phyloP scores from a whole-genome alignment of 805 yeast genomes.

The Kodamaea fukazawae region DNA sequence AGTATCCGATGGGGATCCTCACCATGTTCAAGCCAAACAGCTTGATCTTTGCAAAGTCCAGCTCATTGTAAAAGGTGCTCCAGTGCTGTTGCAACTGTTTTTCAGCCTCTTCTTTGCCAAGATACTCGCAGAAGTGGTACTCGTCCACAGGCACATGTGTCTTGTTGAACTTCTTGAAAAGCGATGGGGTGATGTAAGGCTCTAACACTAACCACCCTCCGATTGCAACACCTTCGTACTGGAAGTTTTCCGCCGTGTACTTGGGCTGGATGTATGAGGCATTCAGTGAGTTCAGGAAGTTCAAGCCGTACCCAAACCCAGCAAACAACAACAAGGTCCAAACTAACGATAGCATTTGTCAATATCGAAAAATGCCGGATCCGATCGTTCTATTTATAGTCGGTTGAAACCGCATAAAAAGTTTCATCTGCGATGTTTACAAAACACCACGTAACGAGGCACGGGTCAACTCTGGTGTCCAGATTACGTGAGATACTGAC shows the following conservation, averaged over 20 bases:
- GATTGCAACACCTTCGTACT: slow-evolving; percentile 46
- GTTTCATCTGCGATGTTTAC: no score
- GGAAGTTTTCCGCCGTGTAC: slow-evolving; percentile 11
- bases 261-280: slow-evolving; percentile 6
- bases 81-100: slow-evolving; percentile 50
- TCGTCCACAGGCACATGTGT: slow-evolving; percentile 56
- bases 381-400: no score
- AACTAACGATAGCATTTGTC: no score
- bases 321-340: no score
- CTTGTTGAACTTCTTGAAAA: slow-evolving; percentile 44
- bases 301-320: no score
- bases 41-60: slow-evolving; percentile 52
- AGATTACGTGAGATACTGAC: no score
- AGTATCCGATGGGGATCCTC: slow-evolving; percentile 77
- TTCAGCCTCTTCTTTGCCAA: slow-evolving; percentile 49
- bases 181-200: slow-evolving; percentile 67
- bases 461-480: no score
- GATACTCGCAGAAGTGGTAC: slow-evolving; percentile 46
- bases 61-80: slow-evolving; percentile 56
- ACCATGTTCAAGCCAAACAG: slow-evolving; percentile 62
- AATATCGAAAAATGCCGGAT: no score
- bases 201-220: slow-evolving; percentile 77
- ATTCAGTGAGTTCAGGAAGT: slow-evolving; percentile 1
- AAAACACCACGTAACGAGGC: no score
- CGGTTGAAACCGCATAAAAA: no score